A percentile compares a stretch with the other conserved stretches of the same genome.
Evolutionary conservation across 345 rosid genomes (phyloP).

Genomic region (Moringa oleifera): DNA sequence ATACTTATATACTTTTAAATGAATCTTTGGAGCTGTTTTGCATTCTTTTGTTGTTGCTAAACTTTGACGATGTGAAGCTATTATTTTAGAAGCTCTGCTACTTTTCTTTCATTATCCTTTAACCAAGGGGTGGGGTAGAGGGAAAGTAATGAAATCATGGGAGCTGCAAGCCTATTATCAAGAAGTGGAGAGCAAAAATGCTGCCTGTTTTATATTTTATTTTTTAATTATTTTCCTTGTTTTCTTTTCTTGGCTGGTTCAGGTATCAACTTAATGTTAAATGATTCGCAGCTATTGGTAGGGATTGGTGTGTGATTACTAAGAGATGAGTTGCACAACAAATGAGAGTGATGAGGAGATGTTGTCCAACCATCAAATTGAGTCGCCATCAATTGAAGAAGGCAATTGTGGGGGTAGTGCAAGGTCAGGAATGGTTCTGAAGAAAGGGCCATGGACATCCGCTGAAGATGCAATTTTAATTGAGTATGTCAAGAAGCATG

Average conservation of each 20-base stretch:
- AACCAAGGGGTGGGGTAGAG: too few relatives aligned
- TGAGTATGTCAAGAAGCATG: slow-evolving; percentile 89
- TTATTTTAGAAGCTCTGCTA: slow-evolving; percentile 14
- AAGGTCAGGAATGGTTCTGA: slow-evolving; percentile 46
- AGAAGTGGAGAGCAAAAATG: slow-evolving; percentile 13
- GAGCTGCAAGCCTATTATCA: slow-evolving; percentile 22
- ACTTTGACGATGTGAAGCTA: slow-evolving; percentile 1
- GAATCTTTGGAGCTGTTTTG: neutral
- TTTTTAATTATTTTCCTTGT: slow-evolving; percentile 7
- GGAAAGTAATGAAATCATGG: neutral
- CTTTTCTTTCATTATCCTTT: slow-evolving; percentile 7
- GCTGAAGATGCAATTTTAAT: slow-evolving; percentile 84
- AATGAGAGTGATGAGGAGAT: slow-evolving; percentile 56
- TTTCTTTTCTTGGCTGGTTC: slow-evolving; percentile 22
- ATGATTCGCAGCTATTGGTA: slow-evolving; percentile 34
- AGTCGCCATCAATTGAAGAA: slow-evolving; percentile 49
- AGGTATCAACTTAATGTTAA: slow-evolving; percentile 30
- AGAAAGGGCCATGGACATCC: slow-evolving; percentile 99
- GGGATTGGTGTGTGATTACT: slow-evolving; percentile 29
- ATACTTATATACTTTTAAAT: too few relatives aligned
- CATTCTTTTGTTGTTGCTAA: slow-evolving; percentile 8
- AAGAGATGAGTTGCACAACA: slow-evolving; percentile 65
- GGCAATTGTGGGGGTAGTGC: slow-evolving; percentile 35
- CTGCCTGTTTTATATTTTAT: slow-evolving; percentile 6
- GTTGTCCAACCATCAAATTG: slow-evolving; percentile 46